Evolutionary conservation across 73 alveolate species (phyloP).

Genomic region (Diophrys appendiculata): DNA sequence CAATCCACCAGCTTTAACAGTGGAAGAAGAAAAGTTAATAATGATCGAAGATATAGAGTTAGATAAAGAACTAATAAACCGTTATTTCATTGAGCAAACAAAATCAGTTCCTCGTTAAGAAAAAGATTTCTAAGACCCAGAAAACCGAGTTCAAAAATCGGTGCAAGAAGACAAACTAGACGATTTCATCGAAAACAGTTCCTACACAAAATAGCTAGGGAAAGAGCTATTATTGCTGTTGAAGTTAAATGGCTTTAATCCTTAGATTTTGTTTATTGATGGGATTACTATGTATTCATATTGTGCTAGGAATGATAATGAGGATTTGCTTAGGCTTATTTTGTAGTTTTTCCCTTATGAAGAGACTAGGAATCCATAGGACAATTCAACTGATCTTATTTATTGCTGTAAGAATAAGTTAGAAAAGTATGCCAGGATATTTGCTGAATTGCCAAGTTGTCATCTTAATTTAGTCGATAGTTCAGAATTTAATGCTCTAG

Average conservation of each 20-base stretch:
- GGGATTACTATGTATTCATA: background rate
- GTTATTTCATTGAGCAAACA: slow-evolving; percentile 13
- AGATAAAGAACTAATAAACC: slow-evolving; percentile 10
- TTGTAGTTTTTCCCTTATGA: background rate
- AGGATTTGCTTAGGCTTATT: background rate
- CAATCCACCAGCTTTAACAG: slow-evolving; percentile 40
- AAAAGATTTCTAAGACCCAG: background rate
- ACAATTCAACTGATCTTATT: background rate
- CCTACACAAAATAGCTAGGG: slow-evolving; percentile 35
- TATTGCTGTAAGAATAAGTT: background rate
- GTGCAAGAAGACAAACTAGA: background rate
- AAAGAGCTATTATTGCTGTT: slow-evolving; percentile 27
- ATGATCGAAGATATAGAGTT: slow-evolving; percentile 35
- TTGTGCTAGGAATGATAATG: background rate
- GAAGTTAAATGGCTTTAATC: slow-evolving; percentile 16
- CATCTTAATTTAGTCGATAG: background rate
- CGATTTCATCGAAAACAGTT: slow-evolving; percentile 14
- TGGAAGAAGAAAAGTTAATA: slow-evolving; percentile 27
- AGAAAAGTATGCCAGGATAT: background rate
- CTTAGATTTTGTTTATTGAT: slow-evolving; percentile 2
- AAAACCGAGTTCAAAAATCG: background rate
- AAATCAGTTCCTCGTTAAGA: background rate
- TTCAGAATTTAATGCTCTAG: background rate
- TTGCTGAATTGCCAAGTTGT: background rate
- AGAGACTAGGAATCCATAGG: background rate